A percentile compares a stretch with the other conserved stretches of the same genome.
These are phyloP conservation scores for Fusarium anthophilum DNA, from an alignment of 2,329 filamentous ascomycete genomes.

Conservation along the genomic window DNA sequence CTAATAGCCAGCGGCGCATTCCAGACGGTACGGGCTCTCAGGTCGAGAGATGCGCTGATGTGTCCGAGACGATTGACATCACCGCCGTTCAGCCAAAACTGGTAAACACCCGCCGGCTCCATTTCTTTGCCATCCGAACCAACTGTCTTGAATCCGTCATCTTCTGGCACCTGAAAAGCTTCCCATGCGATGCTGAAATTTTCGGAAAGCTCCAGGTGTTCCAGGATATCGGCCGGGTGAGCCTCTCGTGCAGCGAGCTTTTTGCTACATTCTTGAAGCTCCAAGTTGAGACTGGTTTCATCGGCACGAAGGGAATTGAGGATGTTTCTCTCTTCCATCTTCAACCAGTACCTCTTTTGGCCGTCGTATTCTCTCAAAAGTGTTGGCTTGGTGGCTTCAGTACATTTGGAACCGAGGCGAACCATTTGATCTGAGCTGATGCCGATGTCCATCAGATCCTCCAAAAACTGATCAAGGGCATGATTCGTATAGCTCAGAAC, in stretches of 20 bases:
- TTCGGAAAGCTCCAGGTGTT: conserved; percentile 61
- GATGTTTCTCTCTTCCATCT: conserved; percentile 39
- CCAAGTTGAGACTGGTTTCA: not conserved
- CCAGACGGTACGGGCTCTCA: conserved; percentile 59
- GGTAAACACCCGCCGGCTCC: conserved; percentile 31
- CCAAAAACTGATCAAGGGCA: conserved; percentile 71
- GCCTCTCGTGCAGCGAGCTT: conserved; percentile 14
- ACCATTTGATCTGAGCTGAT: conserved; percentile 62
- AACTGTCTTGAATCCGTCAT: conserved; percentile 57
- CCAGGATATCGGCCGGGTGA: conserved; percentile 46
- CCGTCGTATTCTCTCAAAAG: conserved; percentile 54
- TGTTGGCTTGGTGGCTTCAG: conserved; percentile 57
- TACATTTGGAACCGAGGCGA: conserved; percentile 70
- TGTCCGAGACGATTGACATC: not conserved
- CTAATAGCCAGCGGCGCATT: conserved; percentile 53
- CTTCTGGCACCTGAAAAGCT: conserved; percentile 62
- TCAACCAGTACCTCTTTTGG: conserved; percentile 44
- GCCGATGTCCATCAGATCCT: conserved; percentile 69
- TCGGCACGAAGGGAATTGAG: conserved; percentile 53
- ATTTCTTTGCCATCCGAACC: conserved; percentile 58
- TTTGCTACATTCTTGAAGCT: conserved; percentile 42
- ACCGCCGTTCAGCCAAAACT: conserved; percentile 22
- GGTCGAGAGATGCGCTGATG: conserved; percentile 27
- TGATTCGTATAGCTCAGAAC: conserved; percentile 76
- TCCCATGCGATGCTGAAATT: conserved; percentile 62